phyloP scores from a whole-genome alignment of 169 alveolate genomes.

The Besnoitia besnoiti region DNA sequence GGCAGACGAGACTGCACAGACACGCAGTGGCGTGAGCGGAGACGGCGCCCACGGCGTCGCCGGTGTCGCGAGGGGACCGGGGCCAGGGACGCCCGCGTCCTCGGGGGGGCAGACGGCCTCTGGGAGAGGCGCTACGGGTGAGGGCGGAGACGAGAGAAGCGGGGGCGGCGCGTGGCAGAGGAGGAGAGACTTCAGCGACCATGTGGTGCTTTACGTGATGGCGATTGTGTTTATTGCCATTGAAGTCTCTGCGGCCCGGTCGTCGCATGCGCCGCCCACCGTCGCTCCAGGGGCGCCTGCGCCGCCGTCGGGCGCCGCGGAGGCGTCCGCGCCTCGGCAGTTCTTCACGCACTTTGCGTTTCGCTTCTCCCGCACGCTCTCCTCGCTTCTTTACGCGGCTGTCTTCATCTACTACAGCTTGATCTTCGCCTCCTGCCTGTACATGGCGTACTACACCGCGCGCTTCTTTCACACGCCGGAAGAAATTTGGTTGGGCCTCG shows the following conservation, averaged over 20 bases:
- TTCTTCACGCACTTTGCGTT: neutral
- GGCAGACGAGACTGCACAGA: too few species aligned
- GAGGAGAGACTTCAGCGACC: constrained; percentile 33
- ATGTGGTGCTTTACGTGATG: constrained; percentile 44
- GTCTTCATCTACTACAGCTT: constrained; percentile 35
- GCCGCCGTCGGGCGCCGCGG: neutral
- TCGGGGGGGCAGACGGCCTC: neutral
- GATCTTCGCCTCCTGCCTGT: constrained; percentile 22
- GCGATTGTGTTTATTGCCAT: constrained; percentile 6
- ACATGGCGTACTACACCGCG: constrained; percentile 47
- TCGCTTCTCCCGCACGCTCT: neutral
- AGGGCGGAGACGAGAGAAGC: neutral
- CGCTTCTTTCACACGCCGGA: constrained; percentile 40
- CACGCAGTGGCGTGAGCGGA: neutral
- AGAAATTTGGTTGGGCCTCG: constrained; percentile 37
- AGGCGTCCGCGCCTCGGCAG: neutral
- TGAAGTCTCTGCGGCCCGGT: constrained; percentile 30
- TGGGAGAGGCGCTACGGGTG: neutral
- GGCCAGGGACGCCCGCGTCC: neutral
- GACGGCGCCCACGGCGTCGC: neutral
- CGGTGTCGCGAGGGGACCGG: neutral
- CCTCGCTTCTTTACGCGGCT: neutral
- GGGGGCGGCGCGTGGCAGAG: neutral
- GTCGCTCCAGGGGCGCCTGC: neutral
- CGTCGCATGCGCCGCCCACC: constrained; percentile 41